phyloP scores from a whole-genome alignment of 2,329 filamentous ascomycete genomes.

The Ascomycota sp. region DNA sequence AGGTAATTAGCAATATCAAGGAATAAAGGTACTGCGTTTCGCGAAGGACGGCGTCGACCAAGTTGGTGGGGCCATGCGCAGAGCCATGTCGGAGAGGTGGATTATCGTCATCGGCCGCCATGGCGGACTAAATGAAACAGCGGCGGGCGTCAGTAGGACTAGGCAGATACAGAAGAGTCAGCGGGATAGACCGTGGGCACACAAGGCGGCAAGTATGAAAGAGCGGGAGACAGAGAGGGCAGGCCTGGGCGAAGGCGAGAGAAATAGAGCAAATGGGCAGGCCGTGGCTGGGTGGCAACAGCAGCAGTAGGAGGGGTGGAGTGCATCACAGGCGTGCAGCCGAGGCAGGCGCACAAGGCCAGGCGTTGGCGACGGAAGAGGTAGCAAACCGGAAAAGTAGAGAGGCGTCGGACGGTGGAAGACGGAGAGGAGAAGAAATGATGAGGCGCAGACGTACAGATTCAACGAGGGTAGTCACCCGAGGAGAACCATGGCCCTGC shows the following conservation, averaged over 20 bases:
- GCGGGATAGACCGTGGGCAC: too few species aligned
- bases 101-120: conserved; percentile 14
- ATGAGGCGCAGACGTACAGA: conserved; percentile 5
- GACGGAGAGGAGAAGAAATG: neutral
- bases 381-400: neutral
- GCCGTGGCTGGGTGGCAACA: too few species aligned
- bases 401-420: neutral
- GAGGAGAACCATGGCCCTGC: conserved; percentile 17
- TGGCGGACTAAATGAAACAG: conserved; percentile 9
- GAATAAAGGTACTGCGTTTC: conserved; percentile 29
- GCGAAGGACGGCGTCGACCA: conserved; percentile 21
- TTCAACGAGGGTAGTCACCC: conserved; percentile 10
- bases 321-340: too few species aligned
- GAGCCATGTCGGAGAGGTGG: conserved; percentile 8
- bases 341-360: too few species aligned
- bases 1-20: conserved; percentile 26
- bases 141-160: neutral
- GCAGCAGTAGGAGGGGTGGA: neutral
- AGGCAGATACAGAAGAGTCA: too few species aligned
- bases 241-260: neutral
- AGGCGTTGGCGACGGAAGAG: too few species aligned
- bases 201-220: too few species aligned
- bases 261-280: neutral
- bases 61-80: conserved; percentile 6
- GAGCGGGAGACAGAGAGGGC: too few species aligned